These are phyloP conservation scores for Erysimum cheiranthoides DNA, from an alignment of 345 rosid genomes.

Conservation along the genomic window DNA sequence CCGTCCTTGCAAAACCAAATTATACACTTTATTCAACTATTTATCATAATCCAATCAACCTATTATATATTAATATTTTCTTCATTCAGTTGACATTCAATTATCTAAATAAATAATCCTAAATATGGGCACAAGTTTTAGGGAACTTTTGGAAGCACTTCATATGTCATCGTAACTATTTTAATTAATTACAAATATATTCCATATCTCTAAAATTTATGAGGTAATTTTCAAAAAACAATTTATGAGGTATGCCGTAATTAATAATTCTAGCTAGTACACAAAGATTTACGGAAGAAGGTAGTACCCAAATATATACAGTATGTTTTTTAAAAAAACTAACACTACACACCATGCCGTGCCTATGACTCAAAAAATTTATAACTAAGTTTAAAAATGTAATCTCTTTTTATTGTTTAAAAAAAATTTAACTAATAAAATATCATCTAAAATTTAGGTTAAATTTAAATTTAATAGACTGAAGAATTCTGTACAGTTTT, in stretches of 20 bases:
- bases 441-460: background rate
- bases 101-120: background rate
- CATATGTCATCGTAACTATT: slow-evolving; percentile 27
- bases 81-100: background rate
- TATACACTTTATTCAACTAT: slow-evolving; percentile 3
- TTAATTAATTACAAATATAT: slow-evolving; percentile 12
- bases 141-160: slow-evolving; percentile 41
- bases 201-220: background rate
- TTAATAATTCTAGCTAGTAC: slow-evolving; percentile 9
- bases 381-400: too few species aligned
- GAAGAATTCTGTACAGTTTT: too few species aligned
- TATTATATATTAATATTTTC: background rate
- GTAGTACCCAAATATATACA: background rate
- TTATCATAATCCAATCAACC: background rate
- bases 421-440: background rate
- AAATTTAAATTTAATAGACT: background rate
- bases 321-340: too few species aligned
- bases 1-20: slow-evolving; percentile 24
- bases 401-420: background rate
- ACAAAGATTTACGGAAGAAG: slow-evolving; percentile 7
- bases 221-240: background rate
- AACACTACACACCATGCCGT: background rate
- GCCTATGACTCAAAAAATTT: background rate
- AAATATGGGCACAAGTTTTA: slow-evolving; percentile 37
- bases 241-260: background rate